Conservation (phyloP, 2,329 filamentous ascomycete species). For the Cadophora malorum region DNA sequence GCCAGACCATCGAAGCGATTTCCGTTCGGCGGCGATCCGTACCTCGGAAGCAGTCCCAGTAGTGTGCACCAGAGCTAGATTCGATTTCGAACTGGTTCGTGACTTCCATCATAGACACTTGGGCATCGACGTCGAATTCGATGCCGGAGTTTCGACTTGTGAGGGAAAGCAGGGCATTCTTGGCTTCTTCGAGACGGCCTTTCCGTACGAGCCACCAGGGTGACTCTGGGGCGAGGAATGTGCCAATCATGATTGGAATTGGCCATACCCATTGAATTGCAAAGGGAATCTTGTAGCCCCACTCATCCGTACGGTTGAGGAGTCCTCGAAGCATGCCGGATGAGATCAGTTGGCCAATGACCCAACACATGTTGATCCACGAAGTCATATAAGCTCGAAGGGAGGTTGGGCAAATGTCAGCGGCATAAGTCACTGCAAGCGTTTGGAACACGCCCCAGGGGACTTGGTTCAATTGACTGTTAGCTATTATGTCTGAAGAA, state of each 20-base stretch:
- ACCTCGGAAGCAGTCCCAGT: constrained; percentile 17
- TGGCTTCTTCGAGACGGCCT: constrained; percentile 52
- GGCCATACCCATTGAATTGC: constrained; percentile 54
- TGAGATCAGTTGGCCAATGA: constrained; percentile 53
- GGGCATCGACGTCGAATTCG: constrained; percentile 10
- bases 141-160: constrained; percentile 14
- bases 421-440: constrained; percentile 5
- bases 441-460: constrained; percentile 7
- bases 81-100: constrained; percentile 14
- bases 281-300: constrained; percentile 50
- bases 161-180: constrained; percentile 50
- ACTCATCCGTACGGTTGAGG: constrained; percentile 46
- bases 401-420: constrained; percentile 7
- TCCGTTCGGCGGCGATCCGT: neutral
- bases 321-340: constrained; percentile 53
- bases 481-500: too few relatives aligned
- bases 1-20: constrained; percentile 11
- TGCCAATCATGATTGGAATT: constrained; percentile 51
- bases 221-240: constrained; percentile 54
- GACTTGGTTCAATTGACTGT: neutral
- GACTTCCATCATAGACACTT: constrained; percentile 13
- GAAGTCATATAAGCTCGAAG: constrained; percentile 15
- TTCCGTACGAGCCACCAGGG: constrained; percentile 56
- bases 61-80: constrained; percentile 11
- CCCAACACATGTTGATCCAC: constrained; percentile 51